A percentile compares a stretch with the other conserved stretches of the same genome.
Evolutionary conservation across 169 alveolate species (phyloP).

Genomic region (Eimeria sp.): DNA sequence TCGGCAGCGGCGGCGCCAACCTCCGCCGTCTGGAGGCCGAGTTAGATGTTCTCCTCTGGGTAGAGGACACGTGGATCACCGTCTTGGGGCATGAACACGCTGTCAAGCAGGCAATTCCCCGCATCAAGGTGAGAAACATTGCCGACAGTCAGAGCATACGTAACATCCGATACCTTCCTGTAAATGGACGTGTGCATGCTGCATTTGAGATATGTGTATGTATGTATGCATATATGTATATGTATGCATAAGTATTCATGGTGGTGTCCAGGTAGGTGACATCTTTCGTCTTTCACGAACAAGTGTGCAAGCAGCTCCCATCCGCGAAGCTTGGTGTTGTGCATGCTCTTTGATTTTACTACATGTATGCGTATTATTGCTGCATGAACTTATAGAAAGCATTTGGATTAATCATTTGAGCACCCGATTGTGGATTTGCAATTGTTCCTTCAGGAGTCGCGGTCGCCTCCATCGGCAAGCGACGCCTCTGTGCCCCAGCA

Average conservation of each 20-base stretch:
- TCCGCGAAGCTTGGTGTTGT: too few species aligned
- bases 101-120: constrained; percentile 71
- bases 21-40: constrained; percentile 79
- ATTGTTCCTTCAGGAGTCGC: constrained; percentile 16
- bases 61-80: constrained; percentile 72
- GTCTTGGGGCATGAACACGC: constrained; percentile 73
- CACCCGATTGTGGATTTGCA: neutral
- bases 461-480: constrained; percentile 68
- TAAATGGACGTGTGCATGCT: neutral
- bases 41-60: constrained; percentile 79
- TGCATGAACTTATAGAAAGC: too few species aligned
- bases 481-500: constrained; percentile 15
- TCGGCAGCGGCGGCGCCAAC: constrained; percentile 78
- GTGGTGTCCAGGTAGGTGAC: neutral
- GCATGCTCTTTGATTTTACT: too few species aligned
- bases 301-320: too few species aligned
- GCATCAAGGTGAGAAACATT: constrained; percentile 66
- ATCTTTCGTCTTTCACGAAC: too few species aligned
- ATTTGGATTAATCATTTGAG: too few species aligned
- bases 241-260: neutral
- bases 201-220: neutral
- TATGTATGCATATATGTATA: neutral
- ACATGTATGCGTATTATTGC: too few species aligned
- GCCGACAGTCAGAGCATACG: neutral
- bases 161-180: neutral